Conservation (phyloP, 192 early-diverging fungal species). For the Irineochytrium annulatum region DNA sequence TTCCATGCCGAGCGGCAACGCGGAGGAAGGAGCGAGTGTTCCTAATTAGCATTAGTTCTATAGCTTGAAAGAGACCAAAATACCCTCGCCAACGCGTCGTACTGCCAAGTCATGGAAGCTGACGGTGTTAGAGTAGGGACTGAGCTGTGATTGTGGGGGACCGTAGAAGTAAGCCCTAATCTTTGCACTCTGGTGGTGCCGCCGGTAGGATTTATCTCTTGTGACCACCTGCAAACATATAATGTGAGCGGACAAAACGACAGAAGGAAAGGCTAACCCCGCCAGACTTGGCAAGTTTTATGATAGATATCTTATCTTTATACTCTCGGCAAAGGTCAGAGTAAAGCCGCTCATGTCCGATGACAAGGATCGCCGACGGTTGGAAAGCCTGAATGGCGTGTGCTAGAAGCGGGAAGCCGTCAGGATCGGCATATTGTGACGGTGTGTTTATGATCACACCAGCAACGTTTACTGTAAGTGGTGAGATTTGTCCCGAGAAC, state of each 20-base stretch:
- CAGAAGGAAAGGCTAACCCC: conserved; percentile 58
- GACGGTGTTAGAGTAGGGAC: conserved; percentile 80
- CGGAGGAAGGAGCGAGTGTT: conserved; percentile 79
- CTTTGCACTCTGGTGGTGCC: conserved; percentile 64
- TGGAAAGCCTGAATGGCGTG: conserved; percentile 68
- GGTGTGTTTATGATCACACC: conserved; percentile 87
- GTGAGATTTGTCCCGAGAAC: background rate
- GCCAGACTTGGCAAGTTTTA: conserved; percentile 90
- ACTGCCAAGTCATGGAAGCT: conserved; percentile 74
- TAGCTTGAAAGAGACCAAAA: background rate
- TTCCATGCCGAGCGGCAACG: conserved; percentile 84
- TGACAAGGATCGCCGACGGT: conserved; percentile 64
- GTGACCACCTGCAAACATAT: conserved; percentile 65
- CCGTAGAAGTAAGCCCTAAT: conserved; percentile 97
- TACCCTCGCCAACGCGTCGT: conserved; percentile 71
- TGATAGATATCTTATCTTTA: conserved; percentile 55
- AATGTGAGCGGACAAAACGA: background rate
- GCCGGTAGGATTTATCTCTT: conserved; percentile 67
- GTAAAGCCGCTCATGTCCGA: conserved; percentile 93
- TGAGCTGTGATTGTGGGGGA: conserved; percentile 63
- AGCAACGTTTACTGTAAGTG: conserved; percentile 47
- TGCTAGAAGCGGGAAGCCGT: conserved; percentile 69
- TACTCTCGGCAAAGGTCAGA: conserved; percentile 68
- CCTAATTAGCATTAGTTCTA: conserved; percentile 35
- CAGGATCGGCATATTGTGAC: conserved; percentile 68